Evolutionary conservation across 441 rosid species (phyloP).

Genomic region (Pelargonium citronellum): DNA sequence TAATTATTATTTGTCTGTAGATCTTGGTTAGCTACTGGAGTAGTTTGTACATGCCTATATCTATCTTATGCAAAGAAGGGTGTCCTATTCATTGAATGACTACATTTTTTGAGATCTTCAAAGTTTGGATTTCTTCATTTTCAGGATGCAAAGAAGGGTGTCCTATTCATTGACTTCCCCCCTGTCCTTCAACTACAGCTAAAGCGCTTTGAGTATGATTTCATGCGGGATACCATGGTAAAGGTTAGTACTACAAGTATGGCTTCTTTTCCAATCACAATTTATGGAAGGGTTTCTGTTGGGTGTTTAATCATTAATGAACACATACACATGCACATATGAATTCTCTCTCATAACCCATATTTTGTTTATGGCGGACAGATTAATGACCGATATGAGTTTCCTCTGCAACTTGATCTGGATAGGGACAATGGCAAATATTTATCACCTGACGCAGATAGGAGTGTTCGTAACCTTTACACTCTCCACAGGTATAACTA

Average conservation of each 20-base stretch:
- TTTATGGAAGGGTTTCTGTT: not conserved
- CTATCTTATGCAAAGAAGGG: no score
- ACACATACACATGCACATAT: not conserved
- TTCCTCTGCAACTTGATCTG: constrained; percentile 54
- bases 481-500: constrained; percentile 43
- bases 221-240: constrained; percentile 84
- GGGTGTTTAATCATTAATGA: no score
- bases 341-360: not conserved
- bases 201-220: constrained; percentile 92
- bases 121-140: constrained; percentile 5
- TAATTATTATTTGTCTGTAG: not conserved
- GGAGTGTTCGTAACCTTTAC: constrained; percentile 48
- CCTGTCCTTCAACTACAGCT: constrained; percentile 96
- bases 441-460: constrained; percentile 45
- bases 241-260: constrained; percentile 47
- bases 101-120: constrained; percentile 4
- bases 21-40: not conserved
- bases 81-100: no score
- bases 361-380: constrained; percentile 9
- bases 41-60: not conserved
- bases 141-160: constrained; percentile 97
- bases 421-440: constrained; percentile 44
- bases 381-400: constrained; percentile 55
- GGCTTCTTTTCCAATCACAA: not conserved
- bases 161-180: constrained; percentile 80